Evolutionary conservation across 352 stramenopile genomes (phyloP), one percentile per base, ranked within the genome.

Genomic region (Pythium utonaiense): DNA sequence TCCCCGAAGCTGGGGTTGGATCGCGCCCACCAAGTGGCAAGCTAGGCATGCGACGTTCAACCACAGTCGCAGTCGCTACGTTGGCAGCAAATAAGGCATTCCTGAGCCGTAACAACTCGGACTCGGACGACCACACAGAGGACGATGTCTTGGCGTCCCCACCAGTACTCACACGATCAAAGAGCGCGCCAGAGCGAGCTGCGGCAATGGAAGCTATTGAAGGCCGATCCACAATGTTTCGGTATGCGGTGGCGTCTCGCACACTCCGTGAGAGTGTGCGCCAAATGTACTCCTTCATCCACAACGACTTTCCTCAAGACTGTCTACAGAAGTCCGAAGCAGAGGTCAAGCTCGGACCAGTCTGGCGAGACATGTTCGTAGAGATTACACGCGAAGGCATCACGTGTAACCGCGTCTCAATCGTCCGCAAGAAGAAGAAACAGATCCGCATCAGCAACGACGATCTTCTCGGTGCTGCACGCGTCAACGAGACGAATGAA

Each of bases 391-490:
- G 76, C 31, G 74, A 91, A 33, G 81, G 81, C 10, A 25, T 91
- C 24, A 66, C 62, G n/a, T 82, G 73, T 51, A 64, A 69, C 22
- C 78, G 81, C 33, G 70, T 74, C 44, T 88, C 78, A 30, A 57
- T 87, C 7, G 80, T 91, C 47, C 78, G 78, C 42, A 87, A 86
- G 65, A 81, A 78, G 60, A 66, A 60, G 19, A 88, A 86, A 56
- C 66, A 67, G 41, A 67, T 85, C 17, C 57, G 67, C 21, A 74
- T 92, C 42, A 41, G 44, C 30, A 77, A 79, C 55, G 78, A 90
- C 45, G 78, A 90, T 24, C 57, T 92, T 12, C 48, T 89, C 1
- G 78, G 67, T 21, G 67, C 55, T 6, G 53, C 41, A 3, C 54
- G 51, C 8, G 66, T 53, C 8, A 72, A 57, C 24, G 70, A 62